Conservation (phyloP, 1,139 yeast species). For the Debaryomycetaceae sp. region DNA sequence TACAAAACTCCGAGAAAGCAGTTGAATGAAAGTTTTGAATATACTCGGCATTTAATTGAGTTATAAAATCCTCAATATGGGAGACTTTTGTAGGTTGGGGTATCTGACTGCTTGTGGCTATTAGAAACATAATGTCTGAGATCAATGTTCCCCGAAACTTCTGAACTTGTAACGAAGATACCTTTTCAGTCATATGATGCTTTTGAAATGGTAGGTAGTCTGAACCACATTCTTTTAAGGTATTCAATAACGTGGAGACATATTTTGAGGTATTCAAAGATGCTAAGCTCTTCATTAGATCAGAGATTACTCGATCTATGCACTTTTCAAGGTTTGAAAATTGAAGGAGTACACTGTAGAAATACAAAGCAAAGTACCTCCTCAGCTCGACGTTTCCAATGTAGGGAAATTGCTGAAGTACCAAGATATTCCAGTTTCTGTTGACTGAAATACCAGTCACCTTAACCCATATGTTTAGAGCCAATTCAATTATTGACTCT, state of each 20-base stretch:
- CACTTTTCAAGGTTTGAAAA: conserved; percentile 20
- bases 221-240: conserved; percentile 11
- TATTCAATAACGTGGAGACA: conserved; percentile 20
- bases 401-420: conserved; percentile 40
- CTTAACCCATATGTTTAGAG: conserved; percentile 29
- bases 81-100: conserved; percentile 13
- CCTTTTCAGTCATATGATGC: conserved; percentile 16
- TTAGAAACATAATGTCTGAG: conserved; percentile 17
- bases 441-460: conserved; percentile 15
- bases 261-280: conserved; percentile 26
- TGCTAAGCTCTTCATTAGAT: conserved; percentile 23
- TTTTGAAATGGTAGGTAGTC: conserved; percentile 13
- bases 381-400: conserved; percentile 40
- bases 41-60: conserved; percentile 26
- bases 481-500: conserved; percentile 23
- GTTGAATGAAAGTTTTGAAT: conserved; percentile 22
- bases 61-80: conserved; percentile 22
- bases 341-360: conserved; percentile 26
- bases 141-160: conserved; percentile 21
- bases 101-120: conserved; percentile 13
- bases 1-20: conserved; percentile 29
- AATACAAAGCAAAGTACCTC: conserved; percentile 27
- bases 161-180: conserved; percentile 17
- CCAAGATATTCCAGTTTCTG: conserved; percentile 35
- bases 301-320: conserved; percentile 19